Conservation (phyloP, 768 basidiomycete species). For the Leccinellum albellum region DNA sequence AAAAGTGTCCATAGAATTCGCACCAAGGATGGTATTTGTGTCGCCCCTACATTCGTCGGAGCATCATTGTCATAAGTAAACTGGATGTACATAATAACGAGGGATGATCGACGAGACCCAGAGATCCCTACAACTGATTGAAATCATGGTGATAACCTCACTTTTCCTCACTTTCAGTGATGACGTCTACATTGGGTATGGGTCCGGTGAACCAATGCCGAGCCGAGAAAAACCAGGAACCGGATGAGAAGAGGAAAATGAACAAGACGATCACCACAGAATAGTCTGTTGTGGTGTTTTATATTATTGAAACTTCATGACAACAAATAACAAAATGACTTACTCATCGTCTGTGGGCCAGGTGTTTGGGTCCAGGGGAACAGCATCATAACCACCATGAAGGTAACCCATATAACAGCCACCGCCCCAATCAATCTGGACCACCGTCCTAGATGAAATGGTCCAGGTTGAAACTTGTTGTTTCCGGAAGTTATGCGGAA, state of each 20-base stretch:
- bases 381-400: conserved; percentile 32
- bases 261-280: conserved; percentile 27
- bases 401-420: conserved; percentile 30
- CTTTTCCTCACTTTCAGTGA: neutral
- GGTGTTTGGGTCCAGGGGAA: conserved; percentile 28
- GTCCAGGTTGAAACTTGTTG: conserved; percentile 32
- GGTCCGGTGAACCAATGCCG: conserved; percentile 33
- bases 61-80: conserved; percentile 82
- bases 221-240: conserved; percentile 31
- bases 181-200: conserved; percentile 24
- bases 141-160: neutral
- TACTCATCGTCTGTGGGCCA: conserved; percentile 30
- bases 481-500: conserved; percentile 33
- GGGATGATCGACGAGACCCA: neutral
- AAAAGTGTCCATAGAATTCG: conserved; percentile 80
- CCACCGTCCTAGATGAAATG: conserved; percentile 31
- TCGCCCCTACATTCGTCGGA: conserved; percentile 77
- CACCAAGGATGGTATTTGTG: conserved; percentile 79
- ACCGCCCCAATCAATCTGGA: conserved; percentile 28
- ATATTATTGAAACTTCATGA: neutral
- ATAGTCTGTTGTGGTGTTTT: conserved; percentile 10
- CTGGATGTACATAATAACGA: conserved; percentile 7
- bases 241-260: conserved; percentile 28
- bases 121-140: too few species aligned
- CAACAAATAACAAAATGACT: conserved; percentile 9